Conservation (phyloP, 2,329 filamentous ascomycete genomes). For the Tolypocladium pustulatum region DNA sequence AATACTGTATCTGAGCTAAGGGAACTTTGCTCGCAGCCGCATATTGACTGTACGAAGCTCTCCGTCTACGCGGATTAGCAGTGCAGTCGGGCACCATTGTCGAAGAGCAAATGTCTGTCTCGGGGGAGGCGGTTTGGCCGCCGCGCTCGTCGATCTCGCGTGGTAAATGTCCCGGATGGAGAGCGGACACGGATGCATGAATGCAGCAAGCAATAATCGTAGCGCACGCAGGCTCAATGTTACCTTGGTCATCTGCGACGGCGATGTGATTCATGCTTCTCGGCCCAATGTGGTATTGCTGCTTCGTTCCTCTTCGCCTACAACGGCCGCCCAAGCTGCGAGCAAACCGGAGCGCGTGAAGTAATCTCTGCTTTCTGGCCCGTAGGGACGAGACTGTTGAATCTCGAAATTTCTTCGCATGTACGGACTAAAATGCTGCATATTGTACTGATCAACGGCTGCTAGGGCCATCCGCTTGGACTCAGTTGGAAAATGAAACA, state of each 20-base stretch:
- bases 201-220: background rate
- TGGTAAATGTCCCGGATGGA: background rate
- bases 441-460: background rate
- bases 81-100: background rate
- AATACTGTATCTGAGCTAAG: background rate
- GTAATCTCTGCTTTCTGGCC: background rate
- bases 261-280: background rate
- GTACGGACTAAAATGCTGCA: background rate
- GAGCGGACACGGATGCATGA: background rate
- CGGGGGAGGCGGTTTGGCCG: background rate
- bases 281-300: background rate
- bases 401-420: background rate
- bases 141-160: background rate
- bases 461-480: background rate
- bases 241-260: background rate
- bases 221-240: background rate
- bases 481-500: background rate
- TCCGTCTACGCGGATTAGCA: background rate
- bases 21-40: background rate
- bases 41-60: background rate
- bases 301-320: background rate
- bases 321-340: background rate
- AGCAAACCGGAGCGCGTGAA: background rate
- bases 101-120: background rate
- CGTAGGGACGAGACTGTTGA: background rate